Base-by-base conservation (phyloP, 164 flowering plant genomes). In the Stephania japonica region DNA sequence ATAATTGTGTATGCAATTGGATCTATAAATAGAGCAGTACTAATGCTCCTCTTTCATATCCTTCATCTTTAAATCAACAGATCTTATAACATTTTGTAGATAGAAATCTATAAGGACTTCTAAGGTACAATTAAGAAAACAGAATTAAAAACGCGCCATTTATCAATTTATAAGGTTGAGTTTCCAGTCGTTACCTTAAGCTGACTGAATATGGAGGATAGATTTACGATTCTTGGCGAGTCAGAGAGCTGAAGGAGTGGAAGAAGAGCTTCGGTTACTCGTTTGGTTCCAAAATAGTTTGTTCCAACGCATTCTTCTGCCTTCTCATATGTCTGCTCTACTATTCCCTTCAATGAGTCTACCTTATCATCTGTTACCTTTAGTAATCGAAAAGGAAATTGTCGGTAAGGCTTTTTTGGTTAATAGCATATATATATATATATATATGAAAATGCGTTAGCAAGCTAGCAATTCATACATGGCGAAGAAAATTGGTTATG, bases 261-360 rank as follows among this genome's bases (percentile, higher is more conserved):
- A 27, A 83, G 32, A 63, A 81, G 77, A 56, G 85, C 84, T 73
- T 80, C 81, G 25, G 75, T 71, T 27, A 77, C 70, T 77, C 61
- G 11, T 68, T 70, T 81, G 24, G 77, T 61, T 23, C 85, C 88
- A 68, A 78, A 85, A 69, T 83, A 85, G 78, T 85, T 85, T 38
- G 78, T 85, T 53, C 75, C 50, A 16, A 83, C 2, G 38, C 86
- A 83, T 41, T 78, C 73, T 75, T 67, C 77, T 5, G 76, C 78
- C 38, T n/a, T 50, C 6, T 83, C 82, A 24, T 75, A 81, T 16
- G 76, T 77, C 42, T 81, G 69, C 19, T 64, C 56, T 8, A 69
- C 10, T 19, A 72, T 4, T 59, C 56, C 67, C 1, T 56, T 68
- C 75, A 74, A 16, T 27, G 42, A 49, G 61, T 73, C 26, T 24